Percentiles rank a stretch among this genome's conserved stretches.
Evolutionary conservation across 2,329 filamentous ascomycete species (phyloP).

Genomic region (Gyromitra esculenta): DNA sequence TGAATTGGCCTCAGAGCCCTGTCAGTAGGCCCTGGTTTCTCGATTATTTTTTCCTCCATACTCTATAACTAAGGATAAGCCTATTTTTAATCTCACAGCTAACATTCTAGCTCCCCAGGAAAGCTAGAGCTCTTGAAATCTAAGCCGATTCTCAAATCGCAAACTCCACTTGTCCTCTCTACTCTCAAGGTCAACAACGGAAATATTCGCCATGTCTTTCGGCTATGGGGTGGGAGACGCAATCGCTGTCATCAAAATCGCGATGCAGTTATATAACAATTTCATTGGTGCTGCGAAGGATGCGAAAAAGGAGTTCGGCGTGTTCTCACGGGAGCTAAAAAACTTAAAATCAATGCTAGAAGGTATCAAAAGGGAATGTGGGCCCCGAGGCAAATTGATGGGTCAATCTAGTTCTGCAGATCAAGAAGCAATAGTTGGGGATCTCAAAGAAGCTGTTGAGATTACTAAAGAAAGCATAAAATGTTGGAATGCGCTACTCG

Average conservation of each 20-base stretch:
- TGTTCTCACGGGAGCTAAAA: slow-evolving; percentile 19
- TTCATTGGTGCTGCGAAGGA: slow-evolving; percentile 2
- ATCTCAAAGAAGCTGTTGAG: slow-evolving; percentile 16
- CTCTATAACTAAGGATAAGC: no score
- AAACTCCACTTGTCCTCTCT: background rate
- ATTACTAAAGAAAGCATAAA: slow-evolving; percentile 11
- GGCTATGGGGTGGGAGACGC: background rate
- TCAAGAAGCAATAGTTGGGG: background rate
- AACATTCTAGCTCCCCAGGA: background rate
- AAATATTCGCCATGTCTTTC: background rate
- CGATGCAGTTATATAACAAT: slow-evolving; percentile 22
- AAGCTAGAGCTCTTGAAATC: background rate
- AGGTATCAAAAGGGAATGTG: slow-evolving; percentile 22
- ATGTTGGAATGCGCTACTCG: slow-evolving; percentile 22
- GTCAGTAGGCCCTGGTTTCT: no score
- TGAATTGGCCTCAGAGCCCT: no score
- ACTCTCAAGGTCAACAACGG: background rate
- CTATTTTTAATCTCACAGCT: no score
- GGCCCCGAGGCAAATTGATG: slow-evolving; percentile 11
- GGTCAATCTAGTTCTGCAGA: slow-evolving; percentile 4
- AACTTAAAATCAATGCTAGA: slow-evolving; percentile 33
- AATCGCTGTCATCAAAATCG: slow-evolving; percentile 9
- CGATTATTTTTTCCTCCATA: no score
- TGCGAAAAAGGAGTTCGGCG: slow-evolving; percentile 16
- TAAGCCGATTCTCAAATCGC: background rate